Evolutionary conservation across 2,329 filamentous ascomycete species (phyloP).

Genomic region (Pseudogymnoascus verrucosus): DNA sequence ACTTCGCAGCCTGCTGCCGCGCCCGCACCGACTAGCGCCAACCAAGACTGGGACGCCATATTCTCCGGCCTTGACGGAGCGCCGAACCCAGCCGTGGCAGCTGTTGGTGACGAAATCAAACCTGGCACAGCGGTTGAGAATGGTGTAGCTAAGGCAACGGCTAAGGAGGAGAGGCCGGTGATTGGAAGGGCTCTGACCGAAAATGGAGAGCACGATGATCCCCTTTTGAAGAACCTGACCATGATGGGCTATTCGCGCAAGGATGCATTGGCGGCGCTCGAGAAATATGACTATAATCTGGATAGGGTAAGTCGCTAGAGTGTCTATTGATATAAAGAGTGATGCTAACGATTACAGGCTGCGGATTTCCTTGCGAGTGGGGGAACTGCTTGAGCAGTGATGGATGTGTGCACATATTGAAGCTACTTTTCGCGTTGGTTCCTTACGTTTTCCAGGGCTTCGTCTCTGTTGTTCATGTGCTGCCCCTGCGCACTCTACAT

Average conservation of each 20-base stretch:
- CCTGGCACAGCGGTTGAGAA: slow-evolving; percentile 15
- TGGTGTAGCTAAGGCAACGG: slow-evolving; percentile 13
- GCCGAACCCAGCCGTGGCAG: slow-evolving; percentile 22
- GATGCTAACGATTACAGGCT: slow-evolving; percentile 21
- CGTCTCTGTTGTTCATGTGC: slow-evolving; percentile 13
- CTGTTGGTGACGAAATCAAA: background rate
- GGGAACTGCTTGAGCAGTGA: background rate
- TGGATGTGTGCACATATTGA: slow-evolving; percentile 2
- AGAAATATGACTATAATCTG: slow-evolving; percentile 94
- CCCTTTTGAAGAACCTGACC: slow-evolving; percentile 81
- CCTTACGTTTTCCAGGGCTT: slow-evolving; percentile 1
- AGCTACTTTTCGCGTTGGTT: slow-evolving; percentile 3
- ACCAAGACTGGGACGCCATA: slow-evolving; percentile 89
- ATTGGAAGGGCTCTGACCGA: slow-evolving; percentile 63
- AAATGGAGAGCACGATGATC: slow-evolving; percentile 78
- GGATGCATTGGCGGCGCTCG: slow-evolving; percentile 70
- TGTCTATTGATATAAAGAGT: background rate
- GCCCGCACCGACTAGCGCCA: slow-evolving; percentile 32
- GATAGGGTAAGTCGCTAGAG: slow-evolving; percentile 62
- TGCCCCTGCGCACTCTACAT: slow-evolving; percentile 9
- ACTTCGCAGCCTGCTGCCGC: slow-evolving; percentile 24
- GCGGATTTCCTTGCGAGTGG: slow-evolving; percentile 28
- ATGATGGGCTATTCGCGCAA: slow-evolving; percentile 77
- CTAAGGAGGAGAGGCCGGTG: slow-evolving; percentile 28
- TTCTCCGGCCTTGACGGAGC: slow-evolving; percentile 69